Evolutionary conservation across 257 asterid species (phyloP).

Genomic region (Solanum sparsipilum): DNA sequence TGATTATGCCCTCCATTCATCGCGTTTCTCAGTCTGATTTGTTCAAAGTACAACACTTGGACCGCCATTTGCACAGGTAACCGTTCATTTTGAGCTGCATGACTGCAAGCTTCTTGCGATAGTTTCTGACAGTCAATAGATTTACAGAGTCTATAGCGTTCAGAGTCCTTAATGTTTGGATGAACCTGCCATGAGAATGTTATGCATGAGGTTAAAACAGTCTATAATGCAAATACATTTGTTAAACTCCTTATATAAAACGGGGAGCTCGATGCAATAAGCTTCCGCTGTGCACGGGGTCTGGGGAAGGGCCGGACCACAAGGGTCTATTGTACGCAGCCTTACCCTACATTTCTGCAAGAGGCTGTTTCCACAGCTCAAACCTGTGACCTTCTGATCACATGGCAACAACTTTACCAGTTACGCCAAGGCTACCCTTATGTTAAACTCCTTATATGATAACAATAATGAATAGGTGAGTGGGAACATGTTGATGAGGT

Average conservation of each 20-base stretch:
- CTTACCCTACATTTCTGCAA: neutral
- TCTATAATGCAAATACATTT: neutral
- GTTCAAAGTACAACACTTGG: constrained; percentile 92
- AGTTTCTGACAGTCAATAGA: constrained; percentile 80
- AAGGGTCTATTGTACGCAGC: neutral
- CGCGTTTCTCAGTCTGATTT: constrained; percentile 77
- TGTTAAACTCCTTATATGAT: neutral
- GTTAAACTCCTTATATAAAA: neutral
- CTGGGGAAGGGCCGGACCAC: neutral
- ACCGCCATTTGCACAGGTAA: constrained; percentile 95
- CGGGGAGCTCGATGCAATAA: neutral
- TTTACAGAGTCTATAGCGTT: constrained; percentile 78
- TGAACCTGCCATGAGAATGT: constrained; percentile 50
- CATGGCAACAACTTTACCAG: neutral
- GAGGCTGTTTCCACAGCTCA: neutral
- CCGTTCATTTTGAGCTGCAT: constrained; percentile 93
- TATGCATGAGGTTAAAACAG: neutral
- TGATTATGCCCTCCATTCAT: constrained; percentile 70
- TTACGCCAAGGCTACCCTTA: neutral
- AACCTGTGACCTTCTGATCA: neutral
- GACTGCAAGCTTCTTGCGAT: constrained; percentile 97
- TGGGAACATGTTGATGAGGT: neutral
- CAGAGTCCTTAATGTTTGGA: constrained; percentile 83
- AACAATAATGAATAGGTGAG: neutral
- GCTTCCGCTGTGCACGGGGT: neutral